These are phyloP conservation scores for Acanthamoeba healyi DNA, from an alignment of 208 protist species.

Conservation along the genomic window DNA sequence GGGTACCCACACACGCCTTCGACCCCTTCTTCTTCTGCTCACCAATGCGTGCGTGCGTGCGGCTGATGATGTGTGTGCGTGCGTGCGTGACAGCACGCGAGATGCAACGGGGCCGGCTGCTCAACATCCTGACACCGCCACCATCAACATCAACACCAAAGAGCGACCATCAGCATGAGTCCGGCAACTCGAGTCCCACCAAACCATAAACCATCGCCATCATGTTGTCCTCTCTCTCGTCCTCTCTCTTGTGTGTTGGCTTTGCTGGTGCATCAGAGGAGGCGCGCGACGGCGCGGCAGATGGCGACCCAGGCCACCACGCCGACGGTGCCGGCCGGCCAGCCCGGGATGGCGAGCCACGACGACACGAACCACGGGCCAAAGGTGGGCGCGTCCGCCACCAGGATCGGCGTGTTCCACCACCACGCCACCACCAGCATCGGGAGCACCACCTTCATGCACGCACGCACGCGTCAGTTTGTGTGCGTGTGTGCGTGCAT, in stretches of 20 bases:
- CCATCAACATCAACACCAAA: background rate
- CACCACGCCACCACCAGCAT: background rate
- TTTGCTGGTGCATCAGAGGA: too few relatives aligned
- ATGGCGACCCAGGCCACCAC: conserved; percentile 57
- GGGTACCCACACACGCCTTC: too few relatives aligned
- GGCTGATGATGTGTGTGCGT: background rate
- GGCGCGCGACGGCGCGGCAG: background rate
- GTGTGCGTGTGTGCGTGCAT: background rate
- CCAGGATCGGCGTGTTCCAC: background rate
- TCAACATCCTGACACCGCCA: conserved; percentile 13
- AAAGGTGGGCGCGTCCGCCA: background rate
- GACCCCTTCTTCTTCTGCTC: background rate
- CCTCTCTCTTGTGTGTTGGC: too few relatives aligned
- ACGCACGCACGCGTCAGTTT: background rate
- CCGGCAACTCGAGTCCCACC: background rate
- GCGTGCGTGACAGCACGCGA: background rate
- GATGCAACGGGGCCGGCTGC: conserved; percentile 17
- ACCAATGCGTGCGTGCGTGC: background rate
- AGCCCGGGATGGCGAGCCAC: conserved; percentile 36
- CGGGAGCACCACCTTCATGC: background rate
- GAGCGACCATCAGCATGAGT: background rate
- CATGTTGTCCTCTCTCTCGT: too few relatives aligned
- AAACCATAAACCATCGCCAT: background rate
- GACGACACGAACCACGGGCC: conserved; percentile 48
- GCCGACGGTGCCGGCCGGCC: conserved; percentile 11